Evolutionary conservation across 1,284 basidiomycete genomes (phyloP), one percentile per base, ranked within the genome.

Genomic region (Ganoderma resinaceum): DNA sequence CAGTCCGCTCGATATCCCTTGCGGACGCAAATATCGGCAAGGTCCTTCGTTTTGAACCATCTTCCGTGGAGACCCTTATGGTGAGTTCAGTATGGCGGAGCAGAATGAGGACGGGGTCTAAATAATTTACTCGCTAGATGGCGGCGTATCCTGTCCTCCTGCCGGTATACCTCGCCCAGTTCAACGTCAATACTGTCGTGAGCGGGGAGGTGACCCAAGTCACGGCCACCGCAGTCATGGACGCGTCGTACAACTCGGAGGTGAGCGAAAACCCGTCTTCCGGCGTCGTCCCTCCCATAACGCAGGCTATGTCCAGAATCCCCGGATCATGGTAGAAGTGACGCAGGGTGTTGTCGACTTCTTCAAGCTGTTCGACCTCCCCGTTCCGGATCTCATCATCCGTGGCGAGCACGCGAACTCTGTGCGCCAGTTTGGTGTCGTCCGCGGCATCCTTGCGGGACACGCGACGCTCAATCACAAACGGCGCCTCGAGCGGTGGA

Each of bases 81-180:
- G 83, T 84, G 69, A 67, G 71, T 2, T 20, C 62, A 75, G 66
- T 62, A 42, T 23, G 55, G 23, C 53, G 37, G 20, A 40, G 49
- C 42, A 14, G 38, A 23, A 7, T 18, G 70, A 59, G 69, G 69
- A n/a, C 33, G 72, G 57, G 55, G 35, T 59, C 68, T 23, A 53
- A 60, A 66, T 66, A 26, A n/a, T 60, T 5, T 53, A 26, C 46
- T 37, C 3, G 9, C 11, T 63, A 84, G 82, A 71, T 80, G 1
- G 81, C 83, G 16, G 81, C 80, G 42, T 84, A 83, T 66, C 83
- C 83, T 1, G 75, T 85, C 58, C 79, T 85, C 52, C 71, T 85
- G 0, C 83, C 83, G 14, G 74, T 82, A 3, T 85, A 84, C 66
- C 70, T 85, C 9, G 72, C 75, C 18, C 79, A 81, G 58, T 85